These are phyloP conservation scores for Picochlorum costavermella DNA, from an alignment of 139 green algal genomes.

Conservation along the genomic window DNA sequence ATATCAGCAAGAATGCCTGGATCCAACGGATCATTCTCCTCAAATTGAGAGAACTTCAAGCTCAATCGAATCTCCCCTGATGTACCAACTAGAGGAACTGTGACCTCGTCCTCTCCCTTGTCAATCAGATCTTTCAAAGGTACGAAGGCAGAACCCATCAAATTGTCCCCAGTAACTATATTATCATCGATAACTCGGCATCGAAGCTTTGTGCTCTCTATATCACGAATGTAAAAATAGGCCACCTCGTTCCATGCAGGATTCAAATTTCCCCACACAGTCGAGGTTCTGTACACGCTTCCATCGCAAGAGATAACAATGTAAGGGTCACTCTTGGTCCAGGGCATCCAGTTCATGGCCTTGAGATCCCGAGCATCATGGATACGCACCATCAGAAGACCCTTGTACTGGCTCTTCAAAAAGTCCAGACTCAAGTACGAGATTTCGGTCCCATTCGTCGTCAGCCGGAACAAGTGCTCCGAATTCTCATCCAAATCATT, in stretches of 20 bases:
- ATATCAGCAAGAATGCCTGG: not conserved
- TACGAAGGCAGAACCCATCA: not conserved
- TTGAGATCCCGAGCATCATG: not conserved
- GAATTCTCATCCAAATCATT: constrained; percentile 1
- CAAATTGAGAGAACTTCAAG: constrained; percentile 5
- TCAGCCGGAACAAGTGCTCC: not conserved
- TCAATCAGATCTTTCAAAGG: constrained; percentile 8
- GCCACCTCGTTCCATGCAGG: constrained; percentile 13
- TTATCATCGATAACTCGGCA: constrained; percentile 13
- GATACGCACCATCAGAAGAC: constrained; percentile 15
- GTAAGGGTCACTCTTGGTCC: constrained; percentile 6
- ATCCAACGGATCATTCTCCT: not conserved
- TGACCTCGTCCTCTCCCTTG: not conserved
- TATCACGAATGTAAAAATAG: not conserved
- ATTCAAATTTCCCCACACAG: constrained; percentile 7
- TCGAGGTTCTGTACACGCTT: not conserved
- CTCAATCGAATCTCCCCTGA: not conserved
- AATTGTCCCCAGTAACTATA: constrained; percentile 6
- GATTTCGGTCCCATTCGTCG: constrained; percentile 7
- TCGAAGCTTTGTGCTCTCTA: not conserved
- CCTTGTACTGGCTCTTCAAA: constrained; percentile 9
- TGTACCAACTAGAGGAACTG: not conserved
- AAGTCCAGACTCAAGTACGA: constrained; percentile 12
- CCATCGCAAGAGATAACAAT: constrained; percentile 1
- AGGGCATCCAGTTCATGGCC: constrained; percentile 4